These are phyloP conservation scores for Raddia guianensis DNA, from an alignment of 176 grass and related monocot species.

Conservation along the genomic window DNA sequence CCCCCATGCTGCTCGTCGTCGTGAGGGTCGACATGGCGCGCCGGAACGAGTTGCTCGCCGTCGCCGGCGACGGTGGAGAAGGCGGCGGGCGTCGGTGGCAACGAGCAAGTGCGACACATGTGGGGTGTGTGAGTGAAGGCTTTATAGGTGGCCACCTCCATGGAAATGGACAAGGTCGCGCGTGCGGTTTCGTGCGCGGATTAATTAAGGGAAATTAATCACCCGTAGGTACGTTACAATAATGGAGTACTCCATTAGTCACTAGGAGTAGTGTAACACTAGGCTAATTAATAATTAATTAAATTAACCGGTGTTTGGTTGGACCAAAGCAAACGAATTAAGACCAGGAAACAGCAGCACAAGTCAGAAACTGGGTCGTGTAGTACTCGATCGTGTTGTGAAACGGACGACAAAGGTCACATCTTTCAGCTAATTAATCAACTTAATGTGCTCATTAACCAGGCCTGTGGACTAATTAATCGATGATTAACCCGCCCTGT, in stretches of 20 bases:
- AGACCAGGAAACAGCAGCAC: too few relatives aligned
- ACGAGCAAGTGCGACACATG: not conserved
- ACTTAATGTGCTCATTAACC: too few relatives aligned
- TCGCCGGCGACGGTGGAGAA: not conserved
- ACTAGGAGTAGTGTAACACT: too few relatives aligned
- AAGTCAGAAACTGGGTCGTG: too few relatives aligned
- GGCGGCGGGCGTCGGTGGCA: not conserved
- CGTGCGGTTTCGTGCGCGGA: constrained; percentile 24
- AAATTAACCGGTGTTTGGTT: too few relatives aligned
- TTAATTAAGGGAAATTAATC: constrained; percentile 35
- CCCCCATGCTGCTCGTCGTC: constrained; percentile 29
- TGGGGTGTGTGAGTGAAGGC: not conserved
- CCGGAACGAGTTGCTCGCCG: not conserved
- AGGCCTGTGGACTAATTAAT: too few relatives aligned
- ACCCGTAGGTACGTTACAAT: not conserved
- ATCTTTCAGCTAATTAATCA: too few relatives aligned
- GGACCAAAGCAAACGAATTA: too few relatives aligned
- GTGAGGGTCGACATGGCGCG: constrained; percentile 51
- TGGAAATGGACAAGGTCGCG: not conserved
- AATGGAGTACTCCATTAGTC: not conserved
- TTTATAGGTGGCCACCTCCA: constrained; percentile 29
- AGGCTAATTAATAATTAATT: too few relatives aligned
- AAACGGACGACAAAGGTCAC: too few relatives aligned
- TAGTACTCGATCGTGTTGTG: too few relatives aligned
- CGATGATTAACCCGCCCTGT: too few relatives aligned